Evolutionary conservation across 2,329 filamentous ascomycete genomes (phyloP), one percentile per base, ranked within the genome.

Genomic region (Madurella mycetomatis): DNA sequence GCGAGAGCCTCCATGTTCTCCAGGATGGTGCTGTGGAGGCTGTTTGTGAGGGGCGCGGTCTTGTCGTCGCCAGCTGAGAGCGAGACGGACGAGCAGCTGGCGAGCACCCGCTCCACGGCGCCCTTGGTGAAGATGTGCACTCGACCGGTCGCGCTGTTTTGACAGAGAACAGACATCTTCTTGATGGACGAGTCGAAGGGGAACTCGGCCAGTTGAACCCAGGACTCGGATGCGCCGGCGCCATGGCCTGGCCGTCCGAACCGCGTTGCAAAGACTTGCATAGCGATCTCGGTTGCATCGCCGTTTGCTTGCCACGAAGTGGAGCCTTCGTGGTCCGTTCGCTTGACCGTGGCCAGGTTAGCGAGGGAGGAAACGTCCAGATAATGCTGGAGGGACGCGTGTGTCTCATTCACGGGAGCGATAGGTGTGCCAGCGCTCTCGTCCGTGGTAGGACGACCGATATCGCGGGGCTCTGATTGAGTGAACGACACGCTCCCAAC

Each of bases 161-260:
- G 66, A 65, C 82, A 84, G 48, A 85, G 78, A 19, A 85, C 81
- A 0, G 81, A 83, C 83, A 86, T 86, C 56, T 81, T 82, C 69
- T 86, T 86, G 60, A 85, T 76, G 56, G 80, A 80, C 0, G 81
- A 85, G 62, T 86, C 83, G 62, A 86, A 86, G 0, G 83, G 83
- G 53, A 83, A 84, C 62, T 86, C 83, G 2, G 79, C 77, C 31
- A 82, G 69, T 56, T 81, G 73, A 34, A 70, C 70, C 76, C 76
- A 81, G 11, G 69, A 55, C 0, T 75, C 19, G 16, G 17, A 39
- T 16, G 9, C 9, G 9, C 70, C 13, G 67, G 68, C 1, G 15
- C 44, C 44, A 18, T 75, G 69, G 5, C 73, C 70, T 9, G 68
- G 68, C 0, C 76, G 69, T 8, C 73, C 77, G 62, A 87, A 87